Evolutionary conservation across 78 protist species (phyloP).

Genomic region (Dictyostelium capitatum): DNA sequence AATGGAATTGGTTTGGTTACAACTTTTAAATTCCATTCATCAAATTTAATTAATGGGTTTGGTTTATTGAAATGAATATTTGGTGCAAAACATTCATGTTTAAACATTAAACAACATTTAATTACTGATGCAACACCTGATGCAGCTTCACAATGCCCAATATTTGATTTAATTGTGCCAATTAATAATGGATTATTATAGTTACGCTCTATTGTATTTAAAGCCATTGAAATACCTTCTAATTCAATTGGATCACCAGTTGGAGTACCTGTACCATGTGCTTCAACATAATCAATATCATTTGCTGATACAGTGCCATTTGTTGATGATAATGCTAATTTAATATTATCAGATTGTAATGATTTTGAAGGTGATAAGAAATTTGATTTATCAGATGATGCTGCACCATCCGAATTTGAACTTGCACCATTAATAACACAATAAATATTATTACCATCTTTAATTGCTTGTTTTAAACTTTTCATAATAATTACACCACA

Average conservation of each 20-base stretch:
- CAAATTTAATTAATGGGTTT: conserved; percentile 47
- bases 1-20: conserved; percentile 50
- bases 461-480: neutral
- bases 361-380: conserved; percentile 34
- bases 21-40: conserved; percentile 68
- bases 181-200: conserved; percentile 13
- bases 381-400: neutral
- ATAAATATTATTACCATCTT: conserved; percentile 17
- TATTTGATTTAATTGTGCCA: conserved; percentile 83
- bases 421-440: conserved; percentile 6
- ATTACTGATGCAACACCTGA: conserved; percentile 81
- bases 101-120: conserved; percentile 60
- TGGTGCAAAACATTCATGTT: neutral
- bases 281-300: conserved; percentile 80
- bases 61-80: neutral
- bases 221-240: conserved; percentile 40
- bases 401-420: conserved; percentile 25
- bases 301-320: conserved; percentile 2
- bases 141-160: conserved; percentile 90
- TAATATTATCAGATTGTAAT: neutral
- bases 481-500: conserved; percentile 85
- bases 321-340: neutral
- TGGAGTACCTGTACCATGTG: conserved; percentile 92
- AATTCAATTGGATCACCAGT: conserved; percentile 91
- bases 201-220: neutral